phyloP scores from a whole-genome alignment of 2,329 filamentous ascomycete species.

The Fusarium sp. region DNA sequence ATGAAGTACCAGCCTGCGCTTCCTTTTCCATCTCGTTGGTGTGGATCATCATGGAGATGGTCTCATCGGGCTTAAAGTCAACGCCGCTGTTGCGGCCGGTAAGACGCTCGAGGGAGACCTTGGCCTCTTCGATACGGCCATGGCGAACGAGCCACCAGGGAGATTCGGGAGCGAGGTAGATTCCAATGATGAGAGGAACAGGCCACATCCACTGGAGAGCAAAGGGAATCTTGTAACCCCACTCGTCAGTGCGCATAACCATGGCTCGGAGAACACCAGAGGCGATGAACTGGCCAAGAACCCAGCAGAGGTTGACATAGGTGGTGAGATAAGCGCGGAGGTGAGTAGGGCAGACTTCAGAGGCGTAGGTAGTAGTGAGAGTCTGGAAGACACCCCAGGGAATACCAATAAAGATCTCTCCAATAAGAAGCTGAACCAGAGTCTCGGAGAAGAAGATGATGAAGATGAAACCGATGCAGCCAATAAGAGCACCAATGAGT shows the following conservation, averaged over 20 bases:
- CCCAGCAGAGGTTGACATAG: constrained; percentile 64
- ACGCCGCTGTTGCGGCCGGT: constrained; percentile 53
- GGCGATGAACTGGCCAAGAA: constrained; percentile 61
- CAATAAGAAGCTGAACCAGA: constrained; percentile 57
- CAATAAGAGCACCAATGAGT: constrained; percentile 57
- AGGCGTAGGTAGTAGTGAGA: constrained; percentile 61
- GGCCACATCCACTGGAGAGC: constrained; percentile 64
- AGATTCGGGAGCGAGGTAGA: constrained; percentile 61
- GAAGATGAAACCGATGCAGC: constrained; percentile 60
- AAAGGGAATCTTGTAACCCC: constrained; percentile 63
- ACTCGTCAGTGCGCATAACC: constrained; percentile 53
- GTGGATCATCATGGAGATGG: constrained; percentile 64
- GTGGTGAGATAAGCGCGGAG: constrained; percentile 63
- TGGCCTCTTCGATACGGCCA: constrained; percentile 55
- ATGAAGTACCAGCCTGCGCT: constrained; percentile 55
- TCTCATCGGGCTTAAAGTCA: constrained; percentile 56
- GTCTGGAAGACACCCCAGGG: constrained; percentile 63
- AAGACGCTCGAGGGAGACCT: constrained; percentile 55
- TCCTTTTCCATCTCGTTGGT: constrained; percentile 63
- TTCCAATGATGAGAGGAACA: constrained; percentile 57
- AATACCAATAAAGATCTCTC: constrained; percentile 61
- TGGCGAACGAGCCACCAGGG: constrained; percentile 64
- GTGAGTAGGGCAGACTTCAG: constrained; percentile 60
- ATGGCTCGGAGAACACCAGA: constrained; percentile 59
- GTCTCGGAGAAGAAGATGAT: constrained; percentile 61